Conservation (phyloP, 768 basidiomycete species). For the Leccinum olivaceopallidum region DNA sequence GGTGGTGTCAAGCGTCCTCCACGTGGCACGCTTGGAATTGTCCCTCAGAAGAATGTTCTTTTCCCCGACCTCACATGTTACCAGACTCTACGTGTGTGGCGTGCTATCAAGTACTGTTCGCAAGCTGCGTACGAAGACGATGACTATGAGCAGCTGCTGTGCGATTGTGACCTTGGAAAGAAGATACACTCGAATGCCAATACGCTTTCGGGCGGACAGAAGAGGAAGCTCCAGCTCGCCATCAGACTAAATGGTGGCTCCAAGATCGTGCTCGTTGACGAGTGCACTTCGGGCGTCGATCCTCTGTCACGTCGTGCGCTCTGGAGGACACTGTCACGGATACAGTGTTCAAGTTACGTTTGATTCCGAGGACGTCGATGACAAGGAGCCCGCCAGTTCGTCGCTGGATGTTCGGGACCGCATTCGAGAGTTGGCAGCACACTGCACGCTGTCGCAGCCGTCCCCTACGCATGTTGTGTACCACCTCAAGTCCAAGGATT, state of each 20-base stretch:
- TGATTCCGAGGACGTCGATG: conserved; percentile 32
- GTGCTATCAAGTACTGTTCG: conserved; percentile 64
- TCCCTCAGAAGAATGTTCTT: conserved; percentile 82
- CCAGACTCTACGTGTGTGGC: conserved; percentile 74
- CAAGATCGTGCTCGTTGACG: conserved; percentile 62
- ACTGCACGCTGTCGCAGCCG: conserved; percentile 41
- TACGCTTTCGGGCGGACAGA: conserved; percentile 78
- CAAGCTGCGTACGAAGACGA: conserved; percentile 43
- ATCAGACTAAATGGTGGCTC: conserved; percentile 79
- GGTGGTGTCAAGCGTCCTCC: conserved; percentile 54
- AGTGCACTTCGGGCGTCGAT: conserved; percentile 81
- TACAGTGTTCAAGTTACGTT: conserved; percentile 64
- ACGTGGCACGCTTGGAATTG: conserved; percentile 70
- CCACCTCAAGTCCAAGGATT: conserved; percentile 63
- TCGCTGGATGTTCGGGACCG: conserved; percentile 37
- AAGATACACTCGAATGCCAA: conserved; percentile 68
- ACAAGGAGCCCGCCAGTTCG: conserved; percentile 16
- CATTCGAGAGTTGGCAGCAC: conserved; percentile 47
- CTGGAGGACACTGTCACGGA: conserved; percentile 72
- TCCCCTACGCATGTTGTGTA: conserved; percentile 49
- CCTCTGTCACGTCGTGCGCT: conserved; percentile 76
- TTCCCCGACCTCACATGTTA: conserved; percentile 75
- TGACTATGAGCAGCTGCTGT: conserved; percentile 50
- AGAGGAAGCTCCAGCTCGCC: conserved; percentile 81
- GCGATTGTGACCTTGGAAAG: conserved; percentile 50